phyloP scores from a whole-genome alignment of 2,329 filamentous ascomycete genomes.

The Colletotrichum chlorophyti region DNA sequence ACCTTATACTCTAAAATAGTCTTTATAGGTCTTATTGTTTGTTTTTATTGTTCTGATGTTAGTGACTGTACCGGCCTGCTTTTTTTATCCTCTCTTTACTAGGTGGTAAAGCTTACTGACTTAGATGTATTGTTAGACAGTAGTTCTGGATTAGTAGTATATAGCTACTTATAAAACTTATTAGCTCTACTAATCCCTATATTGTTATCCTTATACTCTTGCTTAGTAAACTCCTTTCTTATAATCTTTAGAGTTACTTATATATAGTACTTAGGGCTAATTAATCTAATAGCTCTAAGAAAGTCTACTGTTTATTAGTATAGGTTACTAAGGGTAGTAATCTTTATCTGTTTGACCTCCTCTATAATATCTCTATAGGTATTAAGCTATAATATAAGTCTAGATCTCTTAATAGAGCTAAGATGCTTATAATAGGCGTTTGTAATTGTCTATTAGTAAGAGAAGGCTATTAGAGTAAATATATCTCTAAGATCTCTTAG shows the following conservation, averaged over 20 bases:
- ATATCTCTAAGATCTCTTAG: too few relatives aligned
- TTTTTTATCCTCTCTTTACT: background rate
- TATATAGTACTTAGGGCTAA: background rate
- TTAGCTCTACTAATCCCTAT: background rate
- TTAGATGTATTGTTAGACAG: background rate
- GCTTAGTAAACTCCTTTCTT: too few relatives aligned
- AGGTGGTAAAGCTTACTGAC: background rate
- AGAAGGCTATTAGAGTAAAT: background rate
- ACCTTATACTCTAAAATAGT: too few relatives aligned
- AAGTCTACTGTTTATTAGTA: background rate
- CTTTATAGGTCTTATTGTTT: too few relatives aligned
- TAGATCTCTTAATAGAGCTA: background rate
- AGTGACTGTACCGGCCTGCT: too few relatives aligned
- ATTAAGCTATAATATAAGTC: background rate
- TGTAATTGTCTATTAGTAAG: background rate
- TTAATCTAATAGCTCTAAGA: background rate
- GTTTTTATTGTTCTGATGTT: too few relatives aligned
- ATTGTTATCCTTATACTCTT: background rate
- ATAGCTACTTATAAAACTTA: background rate
- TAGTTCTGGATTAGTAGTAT: background rate
- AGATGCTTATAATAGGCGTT: background rate
- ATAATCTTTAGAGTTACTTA: background rate
- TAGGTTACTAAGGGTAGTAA: background rate
- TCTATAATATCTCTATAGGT: background rate
- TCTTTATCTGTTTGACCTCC: background rate